phyloP scores from a whole-genome alignment of 768 basidiomycete genomes.

The Russula dissimulans region DNA sequence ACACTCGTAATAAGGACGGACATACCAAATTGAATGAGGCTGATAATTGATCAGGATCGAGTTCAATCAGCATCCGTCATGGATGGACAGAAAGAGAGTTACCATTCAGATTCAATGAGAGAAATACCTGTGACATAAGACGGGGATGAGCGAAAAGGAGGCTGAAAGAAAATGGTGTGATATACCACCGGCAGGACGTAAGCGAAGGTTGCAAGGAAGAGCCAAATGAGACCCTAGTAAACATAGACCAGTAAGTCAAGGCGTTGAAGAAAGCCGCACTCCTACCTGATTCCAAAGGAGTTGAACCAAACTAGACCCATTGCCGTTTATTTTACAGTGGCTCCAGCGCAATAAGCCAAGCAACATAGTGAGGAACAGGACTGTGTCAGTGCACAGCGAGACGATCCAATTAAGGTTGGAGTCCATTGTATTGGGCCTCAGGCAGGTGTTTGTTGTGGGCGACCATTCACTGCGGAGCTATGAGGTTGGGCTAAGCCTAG shows the following conservation, averaged over 20 bases:
- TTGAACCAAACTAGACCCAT: not conserved
- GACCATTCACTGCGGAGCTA: not conserved
- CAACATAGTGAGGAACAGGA: not conserved
- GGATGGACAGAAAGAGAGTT: not conserved
- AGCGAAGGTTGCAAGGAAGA: not conserved
- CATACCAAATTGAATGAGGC: not conserved
- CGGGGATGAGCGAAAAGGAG: not conserved
- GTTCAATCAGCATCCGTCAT: not conserved
- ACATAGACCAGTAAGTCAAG: not conserved
- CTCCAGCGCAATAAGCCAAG: not conserved
- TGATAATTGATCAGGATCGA: not conserved
- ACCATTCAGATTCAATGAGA: not conserved
- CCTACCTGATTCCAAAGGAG: slow-evolving; percentile 5
- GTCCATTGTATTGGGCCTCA: not conserved
- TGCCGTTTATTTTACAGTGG: too few species aligned
- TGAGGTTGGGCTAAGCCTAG: not conserved
- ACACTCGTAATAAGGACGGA: not conserved
- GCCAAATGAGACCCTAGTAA: not conserved
- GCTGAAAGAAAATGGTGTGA: not conserved
- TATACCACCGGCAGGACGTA: not conserved
- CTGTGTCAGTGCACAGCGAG: not conserved
- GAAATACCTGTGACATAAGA: not conserved
- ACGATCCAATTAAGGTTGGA: not conserved
- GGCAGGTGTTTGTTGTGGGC: not conserved
- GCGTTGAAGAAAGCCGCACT: too few species aligned